Evolutionary conservation across 257 asterid species (phyloP), one percentile per base, ranked within the genome.

Genomic region (Oldenlandia corymbosa): DNA sequence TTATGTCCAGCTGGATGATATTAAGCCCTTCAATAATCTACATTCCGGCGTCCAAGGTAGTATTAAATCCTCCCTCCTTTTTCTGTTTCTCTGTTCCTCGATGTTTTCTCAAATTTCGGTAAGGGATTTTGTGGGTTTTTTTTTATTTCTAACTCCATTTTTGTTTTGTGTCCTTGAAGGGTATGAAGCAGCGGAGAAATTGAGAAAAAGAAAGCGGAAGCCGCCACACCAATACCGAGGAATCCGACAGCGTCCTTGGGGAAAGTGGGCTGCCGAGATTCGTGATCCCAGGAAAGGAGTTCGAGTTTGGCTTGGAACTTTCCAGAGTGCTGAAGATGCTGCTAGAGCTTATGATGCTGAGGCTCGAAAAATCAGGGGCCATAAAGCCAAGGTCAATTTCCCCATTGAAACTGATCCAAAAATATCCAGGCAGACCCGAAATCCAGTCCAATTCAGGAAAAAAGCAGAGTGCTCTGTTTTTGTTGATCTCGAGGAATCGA

Each of bases 191-290:
- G 52, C 72, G 76, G 95, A 78, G 1, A 86, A 82, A 71, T 78
- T 87, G 64, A 80, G 89, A 5, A 93, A 85, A 65, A 80, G 95
- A 68, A 34, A 34, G 39, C 4, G 39, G 39, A 93, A 90, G 85
- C 84, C 95, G 86, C 90, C 84, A 80, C 90, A 85, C 71, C 97
- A 90, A 65, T 93, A 87, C 59, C 71, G 99, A 74, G 99, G 99
- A 27, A 93, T 93, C 71, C 80, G 99, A 53, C 99, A 93, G 59
- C 93, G 99, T 10, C 99, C 99, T 7, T 93, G 97, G 99, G 99
- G 99, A n/a, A 93, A 90, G 77, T 93, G 99, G 99, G 99, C 99
- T 0, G 97, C 99, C 73, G 99, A 93, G 84, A 93, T 93, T 26
- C 97, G 99, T 49, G 99, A 93, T 53, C 99, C 99, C 0, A 80